Conservation (phyloP, 495 filamentous ascomycete genomes). For the Penicillium longicatenatum region DNA sequence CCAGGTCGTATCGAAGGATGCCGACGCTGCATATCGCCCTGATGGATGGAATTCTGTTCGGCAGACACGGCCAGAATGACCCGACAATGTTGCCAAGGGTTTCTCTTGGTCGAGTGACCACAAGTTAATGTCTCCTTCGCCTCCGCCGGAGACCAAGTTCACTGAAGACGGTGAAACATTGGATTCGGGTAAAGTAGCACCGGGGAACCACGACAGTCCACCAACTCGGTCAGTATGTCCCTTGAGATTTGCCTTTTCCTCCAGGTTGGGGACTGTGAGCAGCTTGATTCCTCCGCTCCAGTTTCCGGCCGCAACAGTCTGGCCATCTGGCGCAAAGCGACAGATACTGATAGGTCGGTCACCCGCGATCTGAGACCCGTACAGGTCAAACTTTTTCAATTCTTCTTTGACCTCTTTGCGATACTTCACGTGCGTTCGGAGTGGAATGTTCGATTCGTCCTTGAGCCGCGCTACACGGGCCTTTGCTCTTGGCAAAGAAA, state of each 20-base stretch:
- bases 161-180: conserved; percentile 71
- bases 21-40: conserved; percentile 86
- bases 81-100: conserved; percentile 79
- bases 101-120: conserved; percentile 87
- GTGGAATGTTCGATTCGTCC: conserved; percentile 74
- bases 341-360: conserved; percentile 88
- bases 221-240: conserved; percentile 88
- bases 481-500: conserved; percentile 82
- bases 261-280: conserved; percentile 78
- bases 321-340: conserved; percentile 83
- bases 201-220: conserved; percentile 87
- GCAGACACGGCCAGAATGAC: conserved; percentile 85
- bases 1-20: conserved; percentile 96
- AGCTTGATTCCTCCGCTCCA: conserved; percentile 89
- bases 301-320: conserved; percentile 84
- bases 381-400: conserved; percentile 80
- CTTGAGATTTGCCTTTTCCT: conserved; percentile 69
- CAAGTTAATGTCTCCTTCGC: conserved; percentile 84
- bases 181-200: conserved; percentile 68
- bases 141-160: conserved; percentile 89
- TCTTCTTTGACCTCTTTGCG: conserved; percentile 86
- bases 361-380: conserved; percentile 88
- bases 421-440: conserved; percentile 88
- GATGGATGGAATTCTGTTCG: conserved; percentile 94
- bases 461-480: conserved; percentile 73